These are phyloP conservation scores for Nigrospora sphaerica DNA, from an alignment of 2,329 filamentous ascomycete species.

Conservation along the genomic window DNA sequence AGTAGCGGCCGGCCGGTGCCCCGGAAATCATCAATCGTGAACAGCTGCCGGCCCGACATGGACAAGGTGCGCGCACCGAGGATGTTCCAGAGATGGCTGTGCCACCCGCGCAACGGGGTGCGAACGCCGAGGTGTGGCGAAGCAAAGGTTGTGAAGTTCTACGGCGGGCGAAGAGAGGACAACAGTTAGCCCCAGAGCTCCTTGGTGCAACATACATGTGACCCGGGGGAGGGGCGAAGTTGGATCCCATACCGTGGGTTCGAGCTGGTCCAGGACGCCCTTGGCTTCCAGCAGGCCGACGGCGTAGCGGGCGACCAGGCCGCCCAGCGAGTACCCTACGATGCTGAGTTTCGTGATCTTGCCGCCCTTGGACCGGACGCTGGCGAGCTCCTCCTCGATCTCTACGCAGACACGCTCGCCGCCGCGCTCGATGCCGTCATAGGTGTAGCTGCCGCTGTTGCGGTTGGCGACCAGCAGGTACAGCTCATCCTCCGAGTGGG, in stretches of 20 bases:
- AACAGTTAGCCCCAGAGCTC: conserved; percentile 5
- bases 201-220: no score
- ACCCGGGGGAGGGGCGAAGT: no score
- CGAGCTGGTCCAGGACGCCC: conserved; percentile 69
- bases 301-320: conserved; percentile 78
- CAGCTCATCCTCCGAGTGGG: conserved; percentile 54
- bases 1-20: conserved; percentile 76
- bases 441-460: conserved; percentile 67
- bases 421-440: conserved; percentile 62
- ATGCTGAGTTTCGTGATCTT: conserved; percentile 77
- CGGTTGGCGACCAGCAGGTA: conserved; percentile 66
- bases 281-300: conserved; percentile 77
- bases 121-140: conserved; percentile 75
- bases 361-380: conserved; percentile 54
- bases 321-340: conserved; percentile 84
- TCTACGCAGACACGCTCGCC: conserved; percentile 61
- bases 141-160: conserved; percentile 92
- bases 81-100: conserved; percentile 70
- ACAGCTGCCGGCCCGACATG: conserved; percentile 78
- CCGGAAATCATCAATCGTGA: conserved; percentile 79
- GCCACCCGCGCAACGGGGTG: conserved; percentile 58
- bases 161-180: background rate
- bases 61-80: conserved; percentile 76
- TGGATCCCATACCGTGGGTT: conserved; percentile 57
- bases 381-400: conserved; percentile 56